phyloP scores from a whole-genome alignment of 257 asterid species.

The Buddleja alternifolia region DNA sequence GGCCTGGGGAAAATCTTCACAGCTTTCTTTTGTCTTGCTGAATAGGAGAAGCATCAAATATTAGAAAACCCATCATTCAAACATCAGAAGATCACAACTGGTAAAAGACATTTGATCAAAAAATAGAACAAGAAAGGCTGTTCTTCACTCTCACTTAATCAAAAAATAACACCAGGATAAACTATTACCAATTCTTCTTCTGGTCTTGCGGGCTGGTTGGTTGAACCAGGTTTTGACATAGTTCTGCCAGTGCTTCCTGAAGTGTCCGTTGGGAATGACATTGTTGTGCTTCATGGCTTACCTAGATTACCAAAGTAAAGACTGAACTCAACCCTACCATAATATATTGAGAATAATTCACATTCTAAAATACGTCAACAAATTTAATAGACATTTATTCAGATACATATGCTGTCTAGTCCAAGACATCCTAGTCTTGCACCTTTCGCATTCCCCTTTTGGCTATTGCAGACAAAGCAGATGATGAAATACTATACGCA shows the following conservation, averaged over 20 bases:
- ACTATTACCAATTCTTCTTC: slow-evolving; percentile 62
- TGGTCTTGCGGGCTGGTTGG: slow-evolving; percentile 83
- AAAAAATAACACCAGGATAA: background rate
- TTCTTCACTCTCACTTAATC: background rate
- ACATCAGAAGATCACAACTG: background rate
- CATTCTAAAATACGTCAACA: background rate
- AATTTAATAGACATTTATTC: background rate
- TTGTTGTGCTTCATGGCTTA: slow-evolving; percentile 81
- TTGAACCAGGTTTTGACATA: slow-evolving; percentile 82
- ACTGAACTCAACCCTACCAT: background rate
- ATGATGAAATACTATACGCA: background rate
- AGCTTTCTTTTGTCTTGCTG: slow-evolving; percentile 79
- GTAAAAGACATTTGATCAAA: no score
- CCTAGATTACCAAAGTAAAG: slow-evolving; percentile 32
- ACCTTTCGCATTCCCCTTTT: background rate
- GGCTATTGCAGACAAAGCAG: background rate
- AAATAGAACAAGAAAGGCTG: background rate
- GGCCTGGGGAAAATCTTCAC: slow-evolving; percentile 80
- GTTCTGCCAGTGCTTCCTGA: slow-evolving; percentile 84
- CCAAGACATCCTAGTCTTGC: background rate
- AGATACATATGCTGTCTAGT: background rate
- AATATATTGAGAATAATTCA: background rate
- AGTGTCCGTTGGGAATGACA: slow-evolving; percentile 75
- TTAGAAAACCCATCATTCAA: background rate
- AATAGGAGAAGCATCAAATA: slow-evolving; percentile 6